phyloP scores from a whole-genome alignment of 1,284 basidiomycete genomes.

The Tilletia setariae region DNA sequence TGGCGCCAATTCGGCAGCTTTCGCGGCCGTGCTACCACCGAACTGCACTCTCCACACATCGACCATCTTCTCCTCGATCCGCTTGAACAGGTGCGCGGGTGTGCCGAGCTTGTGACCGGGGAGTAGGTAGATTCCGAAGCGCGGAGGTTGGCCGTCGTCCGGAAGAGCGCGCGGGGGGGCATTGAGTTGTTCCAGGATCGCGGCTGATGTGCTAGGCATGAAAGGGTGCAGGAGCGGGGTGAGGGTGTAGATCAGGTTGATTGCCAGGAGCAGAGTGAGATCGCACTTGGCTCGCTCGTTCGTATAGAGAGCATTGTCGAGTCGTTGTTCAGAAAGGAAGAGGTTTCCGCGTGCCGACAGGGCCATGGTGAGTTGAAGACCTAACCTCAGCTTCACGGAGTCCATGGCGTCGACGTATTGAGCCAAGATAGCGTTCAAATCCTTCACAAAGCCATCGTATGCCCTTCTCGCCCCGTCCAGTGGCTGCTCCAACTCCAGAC shows the following conservation, averaged over 20 bases:
- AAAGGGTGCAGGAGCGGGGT: slow-evolving; percentile 85
- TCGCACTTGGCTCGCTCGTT: slow-evolving; percentile 80
- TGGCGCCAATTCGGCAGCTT: slow-evolving; percentile 27
- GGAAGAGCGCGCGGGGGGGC: slow-evolving; percentile 70
- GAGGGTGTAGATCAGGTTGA: slow-evolving; percentile 90
- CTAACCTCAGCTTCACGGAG: slow-evolving; percentile 79
- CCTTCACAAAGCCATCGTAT: slow-evolving; percentile 64
- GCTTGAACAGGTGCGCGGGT: slow-evolving; percentile 87
- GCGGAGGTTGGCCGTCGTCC: slow-evolving; percentile 22
- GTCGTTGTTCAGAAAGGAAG: slow-evolving; percentile 85
- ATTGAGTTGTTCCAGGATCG: slow-evolving; percentile 83
- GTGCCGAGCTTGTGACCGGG: slow-evolving; percentile 80
- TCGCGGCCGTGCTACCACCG: slow-evolving; percentile 62
- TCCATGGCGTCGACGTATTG: slow-evolving; percentile 88
- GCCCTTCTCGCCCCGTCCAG: not conserved
- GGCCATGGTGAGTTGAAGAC: slow-evolving; percentile 82
- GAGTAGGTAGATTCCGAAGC: slow-evolving; percentile 72
- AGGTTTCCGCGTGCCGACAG: slow-evolving; percentile 88
- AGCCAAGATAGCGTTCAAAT: slow-evolving; percentile 74
- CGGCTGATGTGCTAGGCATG: slow-evolving; percentile 85
- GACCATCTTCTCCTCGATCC: slow-evolving; percentile 86
- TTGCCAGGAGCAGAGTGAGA: slow-evolving; percentile 77
- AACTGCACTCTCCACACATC: slow-evolving; percentile 79
- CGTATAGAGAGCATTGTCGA: slow-evolving; percentile 84
- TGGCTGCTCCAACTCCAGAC: not conserved